Evolutionary conservation across 192 early-diverging fungal genomes (phyloP).

Genomic region (Gonapodya sp.): DNA sequence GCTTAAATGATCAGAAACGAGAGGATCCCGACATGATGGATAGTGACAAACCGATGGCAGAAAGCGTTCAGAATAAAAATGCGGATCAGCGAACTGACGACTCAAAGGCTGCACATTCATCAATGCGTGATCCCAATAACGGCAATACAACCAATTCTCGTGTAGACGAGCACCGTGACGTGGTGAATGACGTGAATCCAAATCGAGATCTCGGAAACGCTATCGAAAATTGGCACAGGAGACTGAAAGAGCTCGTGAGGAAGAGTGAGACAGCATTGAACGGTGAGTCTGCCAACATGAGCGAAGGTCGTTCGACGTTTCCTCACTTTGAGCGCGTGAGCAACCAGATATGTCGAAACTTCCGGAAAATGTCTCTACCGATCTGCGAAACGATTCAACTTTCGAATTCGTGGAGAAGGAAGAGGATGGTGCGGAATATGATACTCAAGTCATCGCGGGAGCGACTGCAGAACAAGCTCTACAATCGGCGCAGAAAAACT

Average conservation of each 20-base stretch:
- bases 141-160: too few species aligned
- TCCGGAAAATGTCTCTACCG: too few species aligned
- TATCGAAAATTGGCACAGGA: background rate
- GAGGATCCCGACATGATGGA: background rate
- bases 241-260: background rate
- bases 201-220: background rate
- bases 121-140: background rate
- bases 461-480: background rate
- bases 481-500: background rate
- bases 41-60: background rate
- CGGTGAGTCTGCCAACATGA: background rate
- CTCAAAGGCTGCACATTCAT: background rate
- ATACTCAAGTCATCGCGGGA: slow-evolving; percentile 8
- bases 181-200: background rate
- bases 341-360: too few species aligned
- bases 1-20: background rate
- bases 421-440: background rate
- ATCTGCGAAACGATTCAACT: background rate
- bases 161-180: background rate
- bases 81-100: background rate
- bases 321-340: too few species aligned
- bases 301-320: too few species aligned
- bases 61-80: too few species aligned
- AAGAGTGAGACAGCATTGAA: background rate
- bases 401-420: background rate